These are phyloP conservation scores for Leucoagaricus sp. DNA, from an alignment of 1,284 basidiomycete genomes.

Conservation along the genomic window DNA sequence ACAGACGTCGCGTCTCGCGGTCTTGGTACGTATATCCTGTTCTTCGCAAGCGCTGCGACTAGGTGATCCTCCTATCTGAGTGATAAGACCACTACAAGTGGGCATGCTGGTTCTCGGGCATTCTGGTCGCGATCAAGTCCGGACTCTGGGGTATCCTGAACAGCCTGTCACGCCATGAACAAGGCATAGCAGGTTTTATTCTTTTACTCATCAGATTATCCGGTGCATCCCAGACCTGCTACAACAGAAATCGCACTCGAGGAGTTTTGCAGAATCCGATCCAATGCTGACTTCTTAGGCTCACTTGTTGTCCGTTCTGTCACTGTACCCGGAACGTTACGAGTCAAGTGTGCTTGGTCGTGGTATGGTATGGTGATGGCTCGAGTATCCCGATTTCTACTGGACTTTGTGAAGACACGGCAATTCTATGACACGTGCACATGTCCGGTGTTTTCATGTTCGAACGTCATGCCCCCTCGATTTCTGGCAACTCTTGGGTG, in stretches of 20 bases:
- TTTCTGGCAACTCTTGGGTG: conserved; percentile 15
- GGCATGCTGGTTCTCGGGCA: conserved; percentile 18
- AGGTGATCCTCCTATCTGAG: conserved; percentile 20
- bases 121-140: conserved; percentile 7
- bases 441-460: conserved; percentile 11
- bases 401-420: conserved; percentile 14
- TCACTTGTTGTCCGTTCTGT: conserved; percentile 13
- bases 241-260: conserved; percentile 10
- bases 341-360: conserved; percentile 11
- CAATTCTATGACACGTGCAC: conserved; percentile 9
- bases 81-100: conserved; percentile 14
- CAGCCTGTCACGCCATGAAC: conserved; percentile 2
- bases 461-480: conserved; percentile 11
- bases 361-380: conserved; percentile 8
- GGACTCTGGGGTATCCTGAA: conserved; percentile 10
- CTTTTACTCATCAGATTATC: conserved; percentile 7
- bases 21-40: conserved; percentile 84
- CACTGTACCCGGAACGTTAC: conserved; percentile 11
- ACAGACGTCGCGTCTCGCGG: conserved; percentile 98
- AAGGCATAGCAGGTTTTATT: conserved; percentile 10
- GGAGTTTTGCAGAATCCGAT: conserved; percentile 5
- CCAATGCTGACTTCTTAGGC: conserved; percentile 7
- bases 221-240: conserved; percentile 2
- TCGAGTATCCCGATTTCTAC: conserved; percentile 13
- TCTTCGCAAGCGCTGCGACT: conserved; percentile 40